Conservation (phyloP, 164 flowering plant species). For the Magnolia kwangsiensis region DNA sequence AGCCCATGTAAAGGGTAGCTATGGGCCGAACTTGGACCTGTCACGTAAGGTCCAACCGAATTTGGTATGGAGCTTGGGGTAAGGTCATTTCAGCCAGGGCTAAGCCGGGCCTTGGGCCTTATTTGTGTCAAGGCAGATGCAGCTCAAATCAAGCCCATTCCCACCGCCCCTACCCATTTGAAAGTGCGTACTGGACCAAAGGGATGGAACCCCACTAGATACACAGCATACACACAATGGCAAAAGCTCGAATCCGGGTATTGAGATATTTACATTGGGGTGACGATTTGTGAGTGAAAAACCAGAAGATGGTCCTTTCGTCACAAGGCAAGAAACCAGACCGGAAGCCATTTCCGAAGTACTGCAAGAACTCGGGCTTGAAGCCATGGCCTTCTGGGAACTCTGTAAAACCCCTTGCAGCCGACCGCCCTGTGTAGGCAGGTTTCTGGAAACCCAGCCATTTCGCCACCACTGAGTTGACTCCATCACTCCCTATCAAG, state of each 20-base stretch:
- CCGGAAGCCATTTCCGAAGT: conserved; percentile 42
- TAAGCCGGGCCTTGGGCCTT: too few species aligned
- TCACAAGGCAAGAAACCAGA: conserved; percentile 50
- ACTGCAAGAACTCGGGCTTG: conserved; percentile 31
- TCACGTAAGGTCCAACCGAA: too few species aligned
- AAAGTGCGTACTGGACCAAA: too few species aligned
- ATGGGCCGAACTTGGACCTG: too few species aligned
- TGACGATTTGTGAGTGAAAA: conserved; percentile 36
- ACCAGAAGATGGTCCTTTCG: conserved; percentile 45
- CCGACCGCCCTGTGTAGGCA: conserved; percentile 29
- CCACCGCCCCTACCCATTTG: too few species aligned
- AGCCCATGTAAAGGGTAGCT: too few species aligned
- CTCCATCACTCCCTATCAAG: conserved; percentile 58
- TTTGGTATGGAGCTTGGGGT: too few species aligned
- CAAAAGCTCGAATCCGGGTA: neutral
- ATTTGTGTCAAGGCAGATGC: too few species aligned
- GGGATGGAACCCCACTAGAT: too few species aligned
- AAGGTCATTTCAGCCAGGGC: too few species aligned
- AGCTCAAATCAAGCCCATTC: too few species aligned
- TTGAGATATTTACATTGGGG: conserved; percentile 17
- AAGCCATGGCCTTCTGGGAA: conserved; percentile 37
- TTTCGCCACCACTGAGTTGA: conserved; percentile 44
- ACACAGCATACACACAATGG: neutral
- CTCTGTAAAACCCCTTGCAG: conserved; percentile 36
- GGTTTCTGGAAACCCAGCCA: conserved; percentile 43